Percentiles rank a stretch among this genome's conserved stretches.
Evolutionary conservation across 768 basidiomycete genomes (phyloP).

Genomic region (Mycena capillaripes): DNA sequence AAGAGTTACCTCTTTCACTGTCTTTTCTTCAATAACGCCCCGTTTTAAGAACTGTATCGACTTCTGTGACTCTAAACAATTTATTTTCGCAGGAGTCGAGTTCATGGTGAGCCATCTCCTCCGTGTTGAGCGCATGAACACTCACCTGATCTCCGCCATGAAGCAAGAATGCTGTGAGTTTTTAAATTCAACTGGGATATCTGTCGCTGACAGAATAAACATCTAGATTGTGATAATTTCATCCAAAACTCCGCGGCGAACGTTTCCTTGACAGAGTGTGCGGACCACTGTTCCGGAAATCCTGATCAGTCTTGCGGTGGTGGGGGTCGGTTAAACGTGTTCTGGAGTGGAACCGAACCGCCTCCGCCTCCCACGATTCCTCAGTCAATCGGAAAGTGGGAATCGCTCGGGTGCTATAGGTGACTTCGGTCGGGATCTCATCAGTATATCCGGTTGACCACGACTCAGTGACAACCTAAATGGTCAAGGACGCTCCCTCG

Average conservation of each 20-base stretch:
- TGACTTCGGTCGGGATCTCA: slow-evolving; percentile 48
- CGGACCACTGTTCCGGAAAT: slow-evolving; percentile 73
- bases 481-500: slow-evolving; percentile 58
- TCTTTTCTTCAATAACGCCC: too few species aligned
- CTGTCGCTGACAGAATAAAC: background rate
- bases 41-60: slow-evolving; percentile 51
- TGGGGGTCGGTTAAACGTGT: slow-evolving; percentile 70
- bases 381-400: slow-evolving; percentile 73
- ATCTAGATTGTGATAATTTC: slow-evolving; percentile 73
- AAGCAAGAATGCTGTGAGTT: slow-evolving; percentile 69
- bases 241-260: slow-evolving; percentile 62
- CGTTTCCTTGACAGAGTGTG: slow-evolving; percentile 68
- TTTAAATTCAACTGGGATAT: slow-evolving; percentile 4
- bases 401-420: slow-evolving; percentile 83
- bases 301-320: slow-evolving; percentile 72
- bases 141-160: background rate
- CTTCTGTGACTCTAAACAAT: slow-evolving; percentile 62
- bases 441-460: slow-evolving; percentile 45
- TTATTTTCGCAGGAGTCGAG: slow-evolving; percentile 81
- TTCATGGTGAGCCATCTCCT: slow-evolving; percentile 49
- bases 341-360: slow-evolving; percentile 71
- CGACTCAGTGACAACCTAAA: slow-evolving; percentile 58
- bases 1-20: too few species aligned
- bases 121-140: too few species aligned
- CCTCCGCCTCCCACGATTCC: slow-evolving; percentile 68